A percentile compares a stretch with the other conserved stretches of the same genome.
Conservation (phyloP, 1,284 basidiomycete species). For the Hortiboletus rubellus region DNA sequence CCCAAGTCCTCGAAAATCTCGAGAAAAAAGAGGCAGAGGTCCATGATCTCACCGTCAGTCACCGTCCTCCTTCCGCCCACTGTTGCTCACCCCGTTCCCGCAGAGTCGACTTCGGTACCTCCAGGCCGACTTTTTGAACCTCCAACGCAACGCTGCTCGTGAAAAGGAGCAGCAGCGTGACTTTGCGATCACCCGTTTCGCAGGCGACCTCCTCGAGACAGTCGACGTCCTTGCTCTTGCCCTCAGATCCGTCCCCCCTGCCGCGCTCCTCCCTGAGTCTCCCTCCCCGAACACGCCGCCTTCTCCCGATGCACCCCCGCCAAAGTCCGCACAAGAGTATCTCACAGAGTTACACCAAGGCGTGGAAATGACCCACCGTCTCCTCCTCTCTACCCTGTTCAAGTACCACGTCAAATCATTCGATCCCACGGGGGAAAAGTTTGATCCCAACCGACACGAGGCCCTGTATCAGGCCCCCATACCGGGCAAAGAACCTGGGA, state of each 20-base stretch:
- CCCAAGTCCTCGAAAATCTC: constrained; percentile 50
- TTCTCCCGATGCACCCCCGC: constrained; percentile 34
- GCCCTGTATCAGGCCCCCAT: constrained; percentile 95
- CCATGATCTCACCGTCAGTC: constrained; percentile 71
- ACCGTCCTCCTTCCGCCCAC: background rate
- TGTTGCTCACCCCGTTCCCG: constrained; percentile 3
- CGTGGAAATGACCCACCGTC: constrained; percentile 90
- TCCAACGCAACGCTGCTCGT: constrained; percentile 85
- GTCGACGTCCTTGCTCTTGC: constrained; percentile 92
- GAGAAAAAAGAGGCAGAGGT: constrained; percentile 74
- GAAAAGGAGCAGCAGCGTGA: constrained; percentile 93
- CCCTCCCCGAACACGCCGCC: constrained; percentile 28
- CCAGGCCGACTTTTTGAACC: constrained; percentile 94
- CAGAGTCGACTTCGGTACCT: constrained; percentile 85
- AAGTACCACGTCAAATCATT: constrained; percentile 91
- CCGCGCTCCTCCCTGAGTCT: constrained; percentile 40
- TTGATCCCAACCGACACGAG: constrained; percentile 95
- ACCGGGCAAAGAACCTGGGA: constrained; percentile 83
- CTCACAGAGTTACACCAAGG: constrained; percentile 80
- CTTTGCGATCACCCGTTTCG: constrained; percentile 92
- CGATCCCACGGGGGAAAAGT: constrained; percentile 89
- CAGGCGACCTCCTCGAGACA: constrained; percentile 86
- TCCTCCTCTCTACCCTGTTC: constrained; percentile 86
- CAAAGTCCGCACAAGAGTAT: constrained; percentile 57
- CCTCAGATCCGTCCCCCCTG: constrained; percentile 79